Base-by-base conservation (phyloP, 2,329 filamentous ascomycete species). In the Alternaria rosae region DNA sequence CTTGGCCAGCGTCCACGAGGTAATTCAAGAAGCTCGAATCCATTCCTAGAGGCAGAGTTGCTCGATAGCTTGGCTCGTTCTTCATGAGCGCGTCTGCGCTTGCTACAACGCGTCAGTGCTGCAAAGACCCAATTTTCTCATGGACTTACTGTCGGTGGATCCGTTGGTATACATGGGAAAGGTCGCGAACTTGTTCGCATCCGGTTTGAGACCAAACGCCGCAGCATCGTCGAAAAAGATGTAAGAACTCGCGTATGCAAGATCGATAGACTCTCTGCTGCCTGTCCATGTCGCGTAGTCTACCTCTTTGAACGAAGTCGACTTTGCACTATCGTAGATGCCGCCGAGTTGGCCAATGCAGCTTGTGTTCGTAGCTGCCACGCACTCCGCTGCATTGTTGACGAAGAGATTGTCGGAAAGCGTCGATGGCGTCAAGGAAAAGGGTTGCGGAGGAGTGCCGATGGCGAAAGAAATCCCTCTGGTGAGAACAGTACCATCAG, bases 341-440 rank as follows among this genome's bases (percentile, higher is more conserved):
- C 66, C 66, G 30, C 66, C 62, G 15, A 69, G 56, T 11, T 67
- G 66, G 28, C 66, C 66, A 23, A 65, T 62, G 44, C 66, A 69
- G 60, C 66, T 69, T 2, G 25, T 61, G 50, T 69, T 69, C 6
- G 59, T 69, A 20, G 66, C 59, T 10, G 64, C 62, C 17, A 52
- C 57, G 53, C 64, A 69, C 38, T 67, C 59, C 10, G 59, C 55
- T 42, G 47, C 62, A 51, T 61, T 69, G 47, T 67, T 67, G 42
- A 69, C 12, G 45, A 67, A 69, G 13, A 67, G 25, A 26, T 69
- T 69, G 64, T 61, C 55, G 11, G 62, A 61, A 13, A 59, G 30
- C 11, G 66, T 69, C 21, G 66, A 67, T 35, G 66, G 66, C 25
- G 61, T 69, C 15, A 69, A 59, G 30, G 66, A 66, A 42, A 69